A percentile compares a stretch with the other conserved stretches of the same genome.
Conservation (phyloP, 192 early-diverging fungal genomes). For the Coemansia brasiliensis region DNA sequence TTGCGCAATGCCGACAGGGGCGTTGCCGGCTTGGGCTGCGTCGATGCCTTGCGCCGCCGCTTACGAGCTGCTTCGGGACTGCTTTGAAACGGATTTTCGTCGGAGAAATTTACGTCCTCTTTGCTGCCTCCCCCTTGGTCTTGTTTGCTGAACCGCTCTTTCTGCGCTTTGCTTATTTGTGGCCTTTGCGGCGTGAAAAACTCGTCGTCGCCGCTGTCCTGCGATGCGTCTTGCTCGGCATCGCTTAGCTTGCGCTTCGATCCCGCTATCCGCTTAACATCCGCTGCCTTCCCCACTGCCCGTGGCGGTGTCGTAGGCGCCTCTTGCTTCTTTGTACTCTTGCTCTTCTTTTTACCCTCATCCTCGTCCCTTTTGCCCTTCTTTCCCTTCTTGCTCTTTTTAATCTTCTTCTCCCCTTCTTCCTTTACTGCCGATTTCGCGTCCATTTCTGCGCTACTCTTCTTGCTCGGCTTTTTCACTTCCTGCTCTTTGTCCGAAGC, state of each 20-base stretch:
- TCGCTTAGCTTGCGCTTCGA: constrained; percentile 51
- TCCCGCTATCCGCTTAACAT: constrained; percentile 7
- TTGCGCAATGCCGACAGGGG: constrained; percentile 51
- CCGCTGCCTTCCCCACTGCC: constrained; percentile 16
- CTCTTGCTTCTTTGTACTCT: not conserved
- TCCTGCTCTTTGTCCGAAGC: not conserved
- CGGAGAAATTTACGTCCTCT: constrained; percentile 31
- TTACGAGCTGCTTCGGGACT: constrained; percentile 42
- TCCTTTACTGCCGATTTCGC: not conserved
- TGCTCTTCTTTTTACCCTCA: not conserved
- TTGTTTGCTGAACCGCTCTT: constrained; percentile 2
- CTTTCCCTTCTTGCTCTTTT: constrained; percentile 8
- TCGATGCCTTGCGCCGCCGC: constrained; percentile 20
- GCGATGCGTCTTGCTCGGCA: constrained; percentile 11
- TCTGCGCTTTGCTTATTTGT: constrained; percentile 4
- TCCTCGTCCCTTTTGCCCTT: not conserved
- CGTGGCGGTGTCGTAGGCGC: not conserved
- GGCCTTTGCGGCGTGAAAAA: constrained; percentile 18
- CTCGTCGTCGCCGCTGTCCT: constrained; percentile 27
- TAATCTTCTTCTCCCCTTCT: not conserved
- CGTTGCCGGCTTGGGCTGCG: constrained; percentile 14
- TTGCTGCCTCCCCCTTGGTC: not conserved
- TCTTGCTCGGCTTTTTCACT: not conserved
- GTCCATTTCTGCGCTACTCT: not conserved
- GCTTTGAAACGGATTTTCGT: constrained; percentile 56